These are phyloP conservation scores for Suillus cothurnatus DNA, from an alignment of 768 basidiomycete genomes.

Conservation along the genomic window DNA sequence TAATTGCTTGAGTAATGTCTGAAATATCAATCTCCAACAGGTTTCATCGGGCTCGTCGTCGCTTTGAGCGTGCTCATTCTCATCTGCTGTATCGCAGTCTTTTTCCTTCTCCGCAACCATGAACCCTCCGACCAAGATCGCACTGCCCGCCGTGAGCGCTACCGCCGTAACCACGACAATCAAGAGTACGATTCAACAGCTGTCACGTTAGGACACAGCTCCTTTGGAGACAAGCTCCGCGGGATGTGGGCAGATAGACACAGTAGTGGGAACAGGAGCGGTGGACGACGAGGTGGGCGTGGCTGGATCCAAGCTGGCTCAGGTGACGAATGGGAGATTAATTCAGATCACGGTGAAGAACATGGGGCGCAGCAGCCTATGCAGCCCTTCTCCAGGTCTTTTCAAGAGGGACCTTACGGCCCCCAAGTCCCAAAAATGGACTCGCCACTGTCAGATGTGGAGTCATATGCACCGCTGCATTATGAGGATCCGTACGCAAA, in stretches of 20 bases:
- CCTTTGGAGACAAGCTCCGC: conserved; percentile 31
- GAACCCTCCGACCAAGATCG: conserved; percentile 45
- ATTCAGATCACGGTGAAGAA: conserved; percentile 23
- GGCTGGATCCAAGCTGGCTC: conserved; percentile 57
- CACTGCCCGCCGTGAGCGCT: conserved; percentile 34
- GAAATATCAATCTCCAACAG: conserved; percentile 30
- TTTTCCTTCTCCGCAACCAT: conserved; percentile 57
- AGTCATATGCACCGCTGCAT: conserved; percentile 11
- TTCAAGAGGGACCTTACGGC: background rate
- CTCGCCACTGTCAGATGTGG: conserved; percentile 29
- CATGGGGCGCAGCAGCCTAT: background rate
- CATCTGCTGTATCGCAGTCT: conserved; percentile 52
- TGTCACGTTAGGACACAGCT: conserved; percentile 17
- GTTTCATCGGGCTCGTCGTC: conserved; percentile 65
- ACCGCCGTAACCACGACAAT: conserved; percentile 30
- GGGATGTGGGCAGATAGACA: conserved; percentile 16
- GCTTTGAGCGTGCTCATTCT: conserved; percentile 56
- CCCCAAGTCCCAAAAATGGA: conserved; percentile 20
- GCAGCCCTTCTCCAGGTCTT: conserved; percentile 8
- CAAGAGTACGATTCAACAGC: conserved; percentile 25
- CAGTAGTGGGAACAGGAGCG: conserved; percentile 25
- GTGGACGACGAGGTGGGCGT: conserved; percentile 30
- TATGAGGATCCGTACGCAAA: conserved; percentile 27
- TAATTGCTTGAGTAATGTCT: conserved; percentile 1
- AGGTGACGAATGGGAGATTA: conserved; percentile 49